Conservation (phyloP, 768 basidiomycete species). For the Pilatotrama ljubarskyi region DNA sequence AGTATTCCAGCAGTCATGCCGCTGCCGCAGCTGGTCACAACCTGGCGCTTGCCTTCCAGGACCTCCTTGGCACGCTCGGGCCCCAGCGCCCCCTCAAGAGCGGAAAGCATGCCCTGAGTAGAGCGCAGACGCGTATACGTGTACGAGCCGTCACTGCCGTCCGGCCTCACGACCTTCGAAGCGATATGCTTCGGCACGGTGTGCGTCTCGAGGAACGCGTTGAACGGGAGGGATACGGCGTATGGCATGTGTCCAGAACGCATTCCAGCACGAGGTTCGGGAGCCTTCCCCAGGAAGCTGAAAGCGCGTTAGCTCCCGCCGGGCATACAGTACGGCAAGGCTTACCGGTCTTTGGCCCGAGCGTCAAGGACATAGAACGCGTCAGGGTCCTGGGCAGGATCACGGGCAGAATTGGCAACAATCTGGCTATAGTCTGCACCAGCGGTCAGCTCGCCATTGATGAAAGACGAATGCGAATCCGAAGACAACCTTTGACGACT, state of each 20-base stretch:
- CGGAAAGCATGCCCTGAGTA: conserved; percentile 44
- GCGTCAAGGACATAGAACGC: conserved; percentile 86
- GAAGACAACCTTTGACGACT: conserved; percentile 45
- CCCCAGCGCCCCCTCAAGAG: conserved; percentile 66
- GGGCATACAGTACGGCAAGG: not conserved
- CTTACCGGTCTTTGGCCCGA: conserved; percentile 74
- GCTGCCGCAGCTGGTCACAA: conserved; percentile 86
- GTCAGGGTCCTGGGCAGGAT: conserved; percentile 42
- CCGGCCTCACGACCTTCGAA: conserved; percentile 1
- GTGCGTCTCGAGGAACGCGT: conserved; percentile 57
- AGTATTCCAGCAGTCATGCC: conserved; percentile 97
- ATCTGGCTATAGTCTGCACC: conserved; percentile 77
- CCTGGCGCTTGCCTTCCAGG: conserved; percentile 55
- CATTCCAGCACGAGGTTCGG: conserved; percentile 87
- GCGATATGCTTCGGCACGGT: conserved; percentile 23
- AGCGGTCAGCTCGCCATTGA: not conserved
- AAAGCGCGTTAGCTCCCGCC: conserved; percentile 2
- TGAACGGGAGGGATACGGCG: conserved; percentile 85
- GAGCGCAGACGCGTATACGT: conserved; percentile 32
- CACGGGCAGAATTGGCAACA: conserved; percentile 61
- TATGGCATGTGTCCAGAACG: conserved; percentile 92
- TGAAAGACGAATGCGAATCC: conserved; percentile 4
- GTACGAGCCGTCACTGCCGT: conserved; percentile 50
- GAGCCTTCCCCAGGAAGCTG: conserved; percentile 79
- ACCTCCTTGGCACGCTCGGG: conserved; percentile 53